Evolutionary conservation across 768 basidiomycete species (phyloP), one percentile per base, ranked within the genome.

Genomic region (Amanita exitialis): DNA sequence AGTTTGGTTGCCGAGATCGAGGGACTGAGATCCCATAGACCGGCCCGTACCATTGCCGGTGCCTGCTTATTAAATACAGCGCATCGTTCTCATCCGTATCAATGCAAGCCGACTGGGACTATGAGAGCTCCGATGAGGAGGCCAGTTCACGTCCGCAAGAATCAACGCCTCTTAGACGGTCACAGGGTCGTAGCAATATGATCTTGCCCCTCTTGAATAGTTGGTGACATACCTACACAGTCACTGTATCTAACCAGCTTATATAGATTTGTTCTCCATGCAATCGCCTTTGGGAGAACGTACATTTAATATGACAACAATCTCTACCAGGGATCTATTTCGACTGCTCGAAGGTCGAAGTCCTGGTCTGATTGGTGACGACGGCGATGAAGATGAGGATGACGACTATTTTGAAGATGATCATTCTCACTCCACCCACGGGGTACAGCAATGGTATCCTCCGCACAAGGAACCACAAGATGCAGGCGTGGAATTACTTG

Each of bases 401-500:
- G 63, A 64, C 34, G 64, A 66, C 6, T 67, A 64, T 18, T 68
- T 70, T 5, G 69, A 66, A 16, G 73, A 69, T 0, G 71, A 78
- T 9, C 64, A 64, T 3, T 69, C 67, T 4, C 64, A 64, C 0
- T 64, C 69, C 13, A 62, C 66, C 16, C 67, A 69, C 15, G 66
- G 68, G 4, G 59, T 64, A n/a, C 49, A 36, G 28, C 46, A 55
- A 38, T 69, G 65, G 66, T 65, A 59, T 57, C 63, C 60, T 55
- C 62, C 58, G 54, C 52, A 53, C 18, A 61, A 63, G 39, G 75
- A 83, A 52, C 85, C 89, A 5, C 77, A 83, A 62, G 58, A 76
- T 46, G 72, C 67, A 28, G 91, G 91, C 2, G 58, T 81, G 13
- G 70, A 77, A 37, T 71, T 95, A 10, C 71, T 90, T 8, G 75